Evolutionary conservation across 179 eudicot species (phyloP), one percentile per base, ranked within the genome.

Genomic region (Patellifolia procumbens): DNA sequence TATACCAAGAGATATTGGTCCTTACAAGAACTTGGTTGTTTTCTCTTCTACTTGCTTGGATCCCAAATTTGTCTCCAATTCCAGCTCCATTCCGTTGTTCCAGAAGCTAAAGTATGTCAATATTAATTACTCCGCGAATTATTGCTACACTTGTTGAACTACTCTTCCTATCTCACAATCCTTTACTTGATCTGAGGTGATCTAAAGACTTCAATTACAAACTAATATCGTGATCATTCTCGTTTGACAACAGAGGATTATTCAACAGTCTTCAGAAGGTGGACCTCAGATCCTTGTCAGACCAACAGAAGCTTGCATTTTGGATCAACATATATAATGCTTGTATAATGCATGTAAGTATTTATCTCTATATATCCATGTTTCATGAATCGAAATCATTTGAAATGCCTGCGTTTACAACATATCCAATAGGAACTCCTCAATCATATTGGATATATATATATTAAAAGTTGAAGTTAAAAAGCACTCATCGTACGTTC

Each of bases 291-390:
- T 81, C 85, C 52, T 81, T 94, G 85, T 85, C 84, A 26, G 80
- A 88, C 32, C 93, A 89, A 55, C 97, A 94, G 58, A 94, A 94
- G 70, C 85, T 94, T 39, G 97, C 97, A 29, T 94, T 94, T 63
- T 94, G 98, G 98, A 92, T 94, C 85, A 94, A 94, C 86, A 94
- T 91, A 81, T 92, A 92, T 90, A 94, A 94, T 82, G 94, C 98
- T 81, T 92, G 97, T 74, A 83, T 92, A 61, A 89, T 94, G 98
- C 91, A 94, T 86, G 98, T 94, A 94, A 76, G 78, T 52, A 53
- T 28, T n/a, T 42, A 7, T 28, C 39, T 26, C 20, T 15, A 7
- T 7, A 9, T 28, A 3, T 59, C 37, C 10, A 1, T 3, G 19
- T 39, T 31, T 26, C 28, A 20, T n/a, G 5, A 20, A 7, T 35